phyloP scores from a whole-genome alignment of 1,139 yeast species.

The Debaryomycetaceae sp. region DNA sequence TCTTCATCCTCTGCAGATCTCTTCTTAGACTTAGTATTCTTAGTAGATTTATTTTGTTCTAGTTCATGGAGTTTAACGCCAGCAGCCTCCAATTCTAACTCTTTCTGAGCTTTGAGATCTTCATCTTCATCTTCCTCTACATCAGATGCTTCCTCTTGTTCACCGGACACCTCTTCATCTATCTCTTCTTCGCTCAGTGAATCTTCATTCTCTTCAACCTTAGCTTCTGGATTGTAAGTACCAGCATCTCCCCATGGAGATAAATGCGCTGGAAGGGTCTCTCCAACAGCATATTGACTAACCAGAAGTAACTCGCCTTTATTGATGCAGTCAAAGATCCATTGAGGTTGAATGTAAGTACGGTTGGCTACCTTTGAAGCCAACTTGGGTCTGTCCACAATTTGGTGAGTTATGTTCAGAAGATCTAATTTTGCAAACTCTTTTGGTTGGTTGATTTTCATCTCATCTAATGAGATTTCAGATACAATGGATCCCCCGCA shows the following conservation, averaged over 20 bases:
- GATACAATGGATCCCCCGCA: conserved; percentile 86
- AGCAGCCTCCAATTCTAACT: conserved; percentile 85
- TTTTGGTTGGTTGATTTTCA: conserved; percentile 41
- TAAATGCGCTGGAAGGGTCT: conserved; percentile 90
- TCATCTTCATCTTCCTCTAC: conserved; percentile 47
- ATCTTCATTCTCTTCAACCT: conserved; percentile 28
- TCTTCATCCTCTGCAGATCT: conserved; percentile 63
- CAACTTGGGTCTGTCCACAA: conserved; percentile 86
- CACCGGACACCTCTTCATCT: conserved; percentile 50
- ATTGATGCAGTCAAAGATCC: conserved; percentile 93
- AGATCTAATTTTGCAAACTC: conserved; percentile 53
- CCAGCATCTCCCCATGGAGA: conserved; percentile 99
- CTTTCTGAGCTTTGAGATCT: conserved; percentile 69
- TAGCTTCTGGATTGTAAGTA: conserved; percentile 79
- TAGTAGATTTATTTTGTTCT: conserved; percentile 19
- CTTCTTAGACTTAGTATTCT: conserved; percentile 30
- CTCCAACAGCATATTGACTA: conserved; percentile 87
- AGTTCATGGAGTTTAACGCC: conserved; percentile 75
- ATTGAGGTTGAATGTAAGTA: conserved; percentile 95
- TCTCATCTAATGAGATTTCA: conserved; percentile 84
- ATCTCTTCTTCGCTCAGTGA: conserved; percentile 49
- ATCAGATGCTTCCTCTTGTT: conserved; percentile 46
- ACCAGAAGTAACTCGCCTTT: conserved; percentile 73
- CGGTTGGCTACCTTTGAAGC: conserved; percentile 80
- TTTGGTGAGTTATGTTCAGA: conserved; percentile 81